A percentile compares a stretch with the other conserved stretches of the same genome.
Evolutionary conservation across 2,329 filamentous ascomycete species (phyloP).

Genomic region (Xylariaceae sp.): DNA sequence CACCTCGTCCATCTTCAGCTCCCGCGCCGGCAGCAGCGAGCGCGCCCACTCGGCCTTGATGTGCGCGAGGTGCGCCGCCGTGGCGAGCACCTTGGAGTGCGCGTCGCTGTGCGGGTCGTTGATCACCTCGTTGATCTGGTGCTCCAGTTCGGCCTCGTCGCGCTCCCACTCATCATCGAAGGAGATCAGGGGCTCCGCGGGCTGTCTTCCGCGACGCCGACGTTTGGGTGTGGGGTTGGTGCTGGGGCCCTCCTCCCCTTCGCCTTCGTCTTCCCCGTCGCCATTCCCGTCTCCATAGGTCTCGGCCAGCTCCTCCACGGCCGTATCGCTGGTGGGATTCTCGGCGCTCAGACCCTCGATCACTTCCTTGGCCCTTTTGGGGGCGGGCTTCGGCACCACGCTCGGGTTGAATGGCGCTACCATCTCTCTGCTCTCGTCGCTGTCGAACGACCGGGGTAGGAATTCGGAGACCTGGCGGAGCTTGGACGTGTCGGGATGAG

Average conservation of each 20-base stretch:
- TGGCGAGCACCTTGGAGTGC: constrained; percentile 51
- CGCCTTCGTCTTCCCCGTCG: constrained; percentile 4
- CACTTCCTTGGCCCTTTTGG: constrained; percentile 18
- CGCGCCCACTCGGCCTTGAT: constrained; percentile 46
- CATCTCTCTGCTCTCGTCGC: constrained; percentile 17
- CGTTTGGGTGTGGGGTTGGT: constrained; percentile 6
- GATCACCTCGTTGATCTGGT: constrained; percentile 64
- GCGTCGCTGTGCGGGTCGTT: constrained; percentile 48
- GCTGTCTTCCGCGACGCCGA: constrained; percentile 7
- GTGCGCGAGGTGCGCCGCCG: constrained; percentile 46
- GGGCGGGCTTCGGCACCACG: constrained; percentile 16
- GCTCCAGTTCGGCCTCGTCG: constrained; percentile 58
- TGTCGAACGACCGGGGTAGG: constrained; percentile 22
- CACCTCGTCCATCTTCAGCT: constrained; percentile 52
- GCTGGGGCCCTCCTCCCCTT: background rate
- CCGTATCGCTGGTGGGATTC: constrained; percentile 30
- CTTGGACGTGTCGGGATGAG: constrained; percentile 21
- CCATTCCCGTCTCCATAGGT: constrained; percentile 25
- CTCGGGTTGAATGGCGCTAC: constrained; percentile 23
- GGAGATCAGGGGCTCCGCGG: constrained; percentile 35
- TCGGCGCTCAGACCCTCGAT: constrained; percentile 20
- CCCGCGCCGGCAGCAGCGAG: constrained; percentile 37
- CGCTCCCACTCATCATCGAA: constrained; percentile 56
- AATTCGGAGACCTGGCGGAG: constrained; percentile 23
- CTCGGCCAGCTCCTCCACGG: constrained; percentile 34